phyloP scores from a whole-genome alignment of 78 protist species.

The Goniomonas avonlea region DNA sequence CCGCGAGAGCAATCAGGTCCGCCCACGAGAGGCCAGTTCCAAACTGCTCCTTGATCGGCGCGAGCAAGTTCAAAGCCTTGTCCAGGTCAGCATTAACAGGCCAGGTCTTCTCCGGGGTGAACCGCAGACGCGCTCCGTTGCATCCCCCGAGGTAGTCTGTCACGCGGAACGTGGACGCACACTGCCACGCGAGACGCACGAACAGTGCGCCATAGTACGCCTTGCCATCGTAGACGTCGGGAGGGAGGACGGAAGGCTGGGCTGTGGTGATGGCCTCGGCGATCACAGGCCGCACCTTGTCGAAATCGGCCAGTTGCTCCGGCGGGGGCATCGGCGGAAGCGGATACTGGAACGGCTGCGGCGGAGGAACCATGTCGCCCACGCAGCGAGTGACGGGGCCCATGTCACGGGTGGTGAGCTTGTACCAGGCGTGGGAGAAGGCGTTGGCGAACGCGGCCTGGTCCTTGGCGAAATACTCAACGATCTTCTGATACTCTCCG shows the following conservation, averaged over 20 bases:
- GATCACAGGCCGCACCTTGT: background rate
- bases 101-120: constrained; percentile 21
- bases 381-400: constrained; percentile 40
- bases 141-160: constrained; percentile 40
- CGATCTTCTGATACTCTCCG: background rate
- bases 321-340: background rate
- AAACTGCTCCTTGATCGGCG: background rate
- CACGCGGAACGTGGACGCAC: constrained; percentile 18
- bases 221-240: background rate
- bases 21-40: constrained; percentile 24
- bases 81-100: background rate
- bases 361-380: constrained; percentile 31
- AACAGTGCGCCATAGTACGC: background rate
- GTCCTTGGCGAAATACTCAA: background rate
- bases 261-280: background rate
- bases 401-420: constrained; percentile 47
- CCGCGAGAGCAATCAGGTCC: constrained; percentile 36
- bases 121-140: constrained; percentile 48
- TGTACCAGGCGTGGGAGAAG: constrained; percentile 55
- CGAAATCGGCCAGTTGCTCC: no score
- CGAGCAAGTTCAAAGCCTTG: background rate
- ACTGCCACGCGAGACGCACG: background rate
- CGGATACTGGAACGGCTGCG: constrained; percentile 28
- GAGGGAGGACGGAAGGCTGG: background rate
- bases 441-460: constrained; percentile 13